These are phyloP conservation scores for Closterium sp. DNA, from an alignment of 139 green algal genomes.

Conservation along the genomic window DNA sequence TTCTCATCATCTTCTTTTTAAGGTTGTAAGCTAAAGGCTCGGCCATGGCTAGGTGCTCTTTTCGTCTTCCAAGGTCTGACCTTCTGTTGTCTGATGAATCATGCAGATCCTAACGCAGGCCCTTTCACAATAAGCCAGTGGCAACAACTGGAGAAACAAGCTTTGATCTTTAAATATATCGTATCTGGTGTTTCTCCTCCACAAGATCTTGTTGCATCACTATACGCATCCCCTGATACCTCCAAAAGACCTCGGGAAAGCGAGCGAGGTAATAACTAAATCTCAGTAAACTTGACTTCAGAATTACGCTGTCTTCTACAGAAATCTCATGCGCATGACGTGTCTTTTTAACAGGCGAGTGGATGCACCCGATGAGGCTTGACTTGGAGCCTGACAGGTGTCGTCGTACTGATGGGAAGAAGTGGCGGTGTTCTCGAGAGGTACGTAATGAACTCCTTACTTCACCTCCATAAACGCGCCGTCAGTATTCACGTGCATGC, in stretches of 20 bases:
- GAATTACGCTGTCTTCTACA: not conserved
- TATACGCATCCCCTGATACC: not conserved
- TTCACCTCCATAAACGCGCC: too few relatives aligned
- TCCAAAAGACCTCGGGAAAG: not conserved
- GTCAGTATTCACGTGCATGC: not conserved
- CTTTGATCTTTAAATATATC: constrained; percentile 31
- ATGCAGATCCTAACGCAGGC: not conserved
- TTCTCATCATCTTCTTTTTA: not conserved
- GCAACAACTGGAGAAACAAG: constrained; percentile 32
- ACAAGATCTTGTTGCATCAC: not conserved
- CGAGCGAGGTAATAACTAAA: not conserved
- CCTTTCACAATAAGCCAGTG: constrained; percentile 27
- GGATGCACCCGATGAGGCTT: not conserved
- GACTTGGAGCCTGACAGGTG: constrained; percentile 33
- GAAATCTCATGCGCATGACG: not conserved
- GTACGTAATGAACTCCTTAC: not conserved
- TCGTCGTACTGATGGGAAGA: constrained; percentile 39
- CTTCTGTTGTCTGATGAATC: not conserved
- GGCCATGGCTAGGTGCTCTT: not conserved
- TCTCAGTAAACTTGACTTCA: not conserved
- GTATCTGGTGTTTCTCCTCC: not conserved
- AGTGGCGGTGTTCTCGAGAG: constrained; percentile 36
- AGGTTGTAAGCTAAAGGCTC: too few relatives aligned
- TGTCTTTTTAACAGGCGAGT: not conserved
- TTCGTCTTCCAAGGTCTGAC: not conserved